Evolutionary conservation across 177 flowering plant species (phyloP), one percentile per base, ranked within the genome.

Genomic region (Telopea speciosissima): DNA sequence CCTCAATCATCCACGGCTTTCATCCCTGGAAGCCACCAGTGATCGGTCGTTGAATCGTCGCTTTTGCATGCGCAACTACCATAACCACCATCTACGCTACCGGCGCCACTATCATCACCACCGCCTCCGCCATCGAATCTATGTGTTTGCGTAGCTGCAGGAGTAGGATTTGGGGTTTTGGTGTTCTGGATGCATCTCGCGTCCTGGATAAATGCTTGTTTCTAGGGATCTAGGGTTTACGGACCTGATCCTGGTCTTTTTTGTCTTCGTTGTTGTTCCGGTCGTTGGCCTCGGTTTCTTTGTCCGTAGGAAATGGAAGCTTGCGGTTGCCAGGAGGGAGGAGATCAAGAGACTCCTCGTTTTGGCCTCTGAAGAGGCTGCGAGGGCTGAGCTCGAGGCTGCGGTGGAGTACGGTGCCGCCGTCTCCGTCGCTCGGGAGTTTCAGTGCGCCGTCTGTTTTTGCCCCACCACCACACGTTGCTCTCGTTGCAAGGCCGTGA

Each of bases 401-500:
- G 67, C 77, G 11, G 54, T 31, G 14, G 81, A 73, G 33, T 81
- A 74, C 62, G 63, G 71, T 1, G 3, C 77, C 1, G 3, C 77
- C 10, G 68, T 68, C 23, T 71, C 75, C n/a, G 36, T 68, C 13
- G 67, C 70, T 22, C 24, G 40, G 58, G 75, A 68, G 70, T 72
- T 70, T 73, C 81, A 80, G 66, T 92, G 97, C 60, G 90, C 91
- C 16, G 82, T 88, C 24, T 92, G 97, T 73, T 82, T 62, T 66
- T 70, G 63, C 67, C 90, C 90, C 24, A 88, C 96, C 49, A 85
- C 90, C 10, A 85, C 89, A 8, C 82, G 96, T 64, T 92, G 97
- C 54, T 69, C 92, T 23, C 83, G 81, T n/a, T 92, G 97, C 81
- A 92, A 92, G 75, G 85, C 88, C 10, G 91, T 87, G 66, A 81